Conservation (phyloP, 768 basidiomycete genomes). For the Exidia glandulosa region DNA sequence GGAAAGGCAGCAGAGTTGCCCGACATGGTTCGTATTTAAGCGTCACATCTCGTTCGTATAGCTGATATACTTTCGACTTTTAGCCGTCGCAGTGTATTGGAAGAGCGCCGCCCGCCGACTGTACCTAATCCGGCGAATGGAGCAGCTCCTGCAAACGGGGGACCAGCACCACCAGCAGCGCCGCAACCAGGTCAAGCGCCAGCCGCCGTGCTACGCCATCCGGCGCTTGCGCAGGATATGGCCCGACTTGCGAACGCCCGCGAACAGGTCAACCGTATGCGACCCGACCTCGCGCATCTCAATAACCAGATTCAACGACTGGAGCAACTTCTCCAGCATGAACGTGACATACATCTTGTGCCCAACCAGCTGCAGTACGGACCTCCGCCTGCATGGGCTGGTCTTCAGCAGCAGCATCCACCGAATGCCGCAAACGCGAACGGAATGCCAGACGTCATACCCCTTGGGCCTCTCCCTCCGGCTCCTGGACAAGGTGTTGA, state of each 20-base stretch:
- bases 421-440: not conserved
- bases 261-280: no score
- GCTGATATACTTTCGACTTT: not conserved
- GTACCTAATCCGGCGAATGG: no score
- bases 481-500: conserved; percentile 1
- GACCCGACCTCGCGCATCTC: conserved; percentile 22
- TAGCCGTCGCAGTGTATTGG: conserved; percentile 71
- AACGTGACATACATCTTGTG: conserved; percentile 8
- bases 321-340: conserved; percentile 12
- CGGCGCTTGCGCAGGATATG: conserved; percentile 15
- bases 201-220: conserved; percentile 19
- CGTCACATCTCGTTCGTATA: not conserved
- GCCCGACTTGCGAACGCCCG: conserved; percentile 30
- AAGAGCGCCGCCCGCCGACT: conserved; percentile 23
- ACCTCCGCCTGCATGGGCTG: not conserved
- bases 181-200: conserved; percentile 16
- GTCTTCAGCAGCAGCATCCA: not conserved
- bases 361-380: not conserved
- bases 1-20: conserved; percentile 96
- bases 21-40: conserved; percentile 68
- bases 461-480: not conserved
- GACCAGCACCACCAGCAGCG: not conserved
- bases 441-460: not conserved
- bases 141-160: conserved; percentile 4
- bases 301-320: conserved; percentile 9